Evolutionary conservation across 106 monocot genomes (phyloP).

Genomic region (Posidonia australis): DNA sequence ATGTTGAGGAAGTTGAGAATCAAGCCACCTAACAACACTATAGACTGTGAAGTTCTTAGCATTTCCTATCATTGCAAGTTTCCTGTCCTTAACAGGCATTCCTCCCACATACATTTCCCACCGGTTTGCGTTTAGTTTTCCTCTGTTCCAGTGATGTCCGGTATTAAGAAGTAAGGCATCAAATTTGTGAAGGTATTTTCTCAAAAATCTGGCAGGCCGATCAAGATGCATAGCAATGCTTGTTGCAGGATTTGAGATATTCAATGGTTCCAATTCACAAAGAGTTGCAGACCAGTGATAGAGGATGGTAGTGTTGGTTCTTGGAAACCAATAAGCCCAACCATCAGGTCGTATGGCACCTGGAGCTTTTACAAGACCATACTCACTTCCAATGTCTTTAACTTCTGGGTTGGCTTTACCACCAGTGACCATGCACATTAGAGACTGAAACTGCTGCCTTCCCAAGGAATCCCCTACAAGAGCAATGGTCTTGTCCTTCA

Average conservation of each 20-base stretch:
- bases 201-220: slow-evolving; percentile 13
- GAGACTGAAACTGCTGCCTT: slow-evolving; percentile 85
- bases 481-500: slow-evolving; percentile 79
- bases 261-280: slow-evolving; percentile 67
- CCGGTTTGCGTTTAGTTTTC: slow-evolving; percentile 13
- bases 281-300: slow-evolving; percentile 90
- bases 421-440: slow-evolving; percentile 83
- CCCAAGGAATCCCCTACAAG: slow-evolving; percentile 87
- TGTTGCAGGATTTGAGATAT: slow-evolving; percentile 34
- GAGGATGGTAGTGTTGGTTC: slow-evolving; percentile 74
- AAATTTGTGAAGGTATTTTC: slow-evolving; percentile 11
- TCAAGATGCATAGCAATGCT: slow-evolving; percentile 63
- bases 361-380: slow-evolving; percentile 41
- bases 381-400: slow-evolving; percentile 48
- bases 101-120: slow-evolving; percentile 16
- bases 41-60: slow-evolving; percentile 35
- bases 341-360: slow-evolving; percentile 69
- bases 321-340: slow-evolving; percentile 70
- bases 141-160: slow-evolving; percentile 23
- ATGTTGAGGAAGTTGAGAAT: slow-evolving; percentile 38
- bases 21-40: slow-evolving; percentile 62
- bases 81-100: slow-evolving; percentile 4
- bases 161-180: slow-evolving; percentile 17
- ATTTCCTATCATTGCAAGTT: slow-evolving; percentile 9
- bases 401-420: slow-evolving; percentile 36